These are phyloP conservation scores for Scenedesmus sp. DNA, from an alignment of 163 green algal species.

Conservation along the genomic window DNA sequence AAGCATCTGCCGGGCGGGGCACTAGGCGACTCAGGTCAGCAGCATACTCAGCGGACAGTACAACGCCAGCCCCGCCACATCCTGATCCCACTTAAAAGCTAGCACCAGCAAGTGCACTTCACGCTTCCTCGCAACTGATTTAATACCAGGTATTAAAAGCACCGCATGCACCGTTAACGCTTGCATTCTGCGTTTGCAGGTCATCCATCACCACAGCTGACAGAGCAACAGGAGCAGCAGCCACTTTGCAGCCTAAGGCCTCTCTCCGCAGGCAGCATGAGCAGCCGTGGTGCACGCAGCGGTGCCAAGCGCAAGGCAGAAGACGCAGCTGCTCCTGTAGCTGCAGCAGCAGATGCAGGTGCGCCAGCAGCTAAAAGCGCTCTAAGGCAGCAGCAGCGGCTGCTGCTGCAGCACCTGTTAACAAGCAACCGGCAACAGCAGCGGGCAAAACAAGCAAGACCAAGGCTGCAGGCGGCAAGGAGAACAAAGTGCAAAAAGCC, in stretches of 20 bases:
- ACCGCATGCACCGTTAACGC: neutral
- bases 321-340: neutral
- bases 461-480: neutral
- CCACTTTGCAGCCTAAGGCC: neutral
- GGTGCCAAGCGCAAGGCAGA: neutral
- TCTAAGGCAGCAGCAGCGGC: slow-evolving; percentile 15
- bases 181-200: neutral
- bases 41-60: neutral
- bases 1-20: neutral
- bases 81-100: neutral
- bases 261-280: neutral
- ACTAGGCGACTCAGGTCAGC: neutral
- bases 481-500: neutral
- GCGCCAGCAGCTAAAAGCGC: neutral
- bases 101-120: neutral
- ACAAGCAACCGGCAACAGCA: slow-evolving; percentile 23
- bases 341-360: neutral
- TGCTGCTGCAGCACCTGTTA: neutral
- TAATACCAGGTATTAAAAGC: neutral
- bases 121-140: too few relatives aligned
- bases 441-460: neutral
- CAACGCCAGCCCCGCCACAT: neutral
- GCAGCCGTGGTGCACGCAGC: neutral
- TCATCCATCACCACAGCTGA: neutral
- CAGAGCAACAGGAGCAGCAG: neutral